Base-by-base conservation (phyloP, 768 basidiomycete genomes). In the Gyrodon lividus region DNA sequence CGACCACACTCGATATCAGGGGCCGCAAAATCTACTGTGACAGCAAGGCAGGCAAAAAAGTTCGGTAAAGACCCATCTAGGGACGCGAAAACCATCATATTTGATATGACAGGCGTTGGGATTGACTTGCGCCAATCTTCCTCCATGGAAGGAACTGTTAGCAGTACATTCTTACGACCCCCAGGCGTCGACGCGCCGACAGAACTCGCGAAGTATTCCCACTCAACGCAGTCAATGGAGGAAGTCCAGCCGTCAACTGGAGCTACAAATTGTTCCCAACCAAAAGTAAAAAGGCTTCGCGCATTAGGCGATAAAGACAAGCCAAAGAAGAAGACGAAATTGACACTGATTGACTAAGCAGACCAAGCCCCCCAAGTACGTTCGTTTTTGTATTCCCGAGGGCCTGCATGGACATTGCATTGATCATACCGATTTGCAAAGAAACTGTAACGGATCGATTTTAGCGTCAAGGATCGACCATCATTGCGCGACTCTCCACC, bases 71-170 rank as follows among this genome's bases (percentile, higher is more conserved):
- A 64, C 38, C 55, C 60, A 41, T 54, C 67, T 45, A 76, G 74
- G 59, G 67, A 73, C 16, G 79, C 79, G 2, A 72, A 70, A 53
- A 67, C 77, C 34, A 52, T 74, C 22, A 73, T 83, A 13, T 76
- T 76, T 56, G 76, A 81, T 55, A 76, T 60, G 47, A 60, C 67
- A 5, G 74, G 72, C 14, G 78, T 81, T 26, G 82, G 81, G 14
- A 66, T 70, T 39, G 81, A 84, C 66, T 56, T 83, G 44, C 74
- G 74, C 31, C 53, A 67, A 23, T 62, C 67, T 38, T 52, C 66
- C 23, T 46, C 65, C 22, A 40, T 47, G 19, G 55, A 44, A 46
- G 47, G 20, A 35, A 9, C 49, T 5, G 19, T 19, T 10, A 28
- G 28, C 26, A 48, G 26, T 14, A 14, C 53, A 0, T 65, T 65